Evolutionary conservation across 176 grass and related monocot species (phyloP), one percentile per base, ranked within the genome.

Genomic region (Tuctoria greenei): DNA sequence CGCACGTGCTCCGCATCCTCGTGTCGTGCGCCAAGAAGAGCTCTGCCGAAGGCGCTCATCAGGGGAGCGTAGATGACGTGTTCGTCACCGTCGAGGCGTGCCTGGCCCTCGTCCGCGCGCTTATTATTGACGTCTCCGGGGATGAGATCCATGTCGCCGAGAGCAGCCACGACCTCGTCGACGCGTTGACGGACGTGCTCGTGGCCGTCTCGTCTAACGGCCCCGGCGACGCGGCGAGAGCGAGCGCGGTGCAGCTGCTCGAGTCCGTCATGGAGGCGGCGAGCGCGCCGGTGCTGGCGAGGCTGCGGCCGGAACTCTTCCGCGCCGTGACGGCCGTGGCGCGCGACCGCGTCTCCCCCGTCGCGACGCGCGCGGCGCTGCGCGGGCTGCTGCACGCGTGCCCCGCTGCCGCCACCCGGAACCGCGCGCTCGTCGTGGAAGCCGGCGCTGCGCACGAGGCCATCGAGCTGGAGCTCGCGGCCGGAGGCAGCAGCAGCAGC

Each of bases 381-480:
- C 73, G 58, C 2, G 59, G 39, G 14, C 67, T 88, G 1, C 52
- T 64, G 24, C 49, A 66, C 58, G 73, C 78, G 23, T 87, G 73
- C 47, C 36, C 69, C 3, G 40, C 21, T 23, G 77, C 69, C 3
- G 40, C 21, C 28, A 73, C 67, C n/a, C 62, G 54, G 62, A 85
- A 88, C 62, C 77, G 77, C 16, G 6, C 36, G 34, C 82, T 82
- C 11, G 24, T 20, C 37, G 72, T 73, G 18, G 78, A 91, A 25
- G 85, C 82, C 63, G 85, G 82, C 8, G 89, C 81, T 0, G 61
- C 43, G 10, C 60, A 69, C 62, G 78, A 79, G 61, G 68, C 86
- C 24, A 66, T 88, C 54, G 85, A 91, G 78, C 73, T 85, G 23
- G 77, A 72, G 64, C 51, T 88, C 6, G 70, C 9, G 69, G n/a